These are phyloP conservation scores for Drechslera avenae DNA, from an alignment of 2,329 filamentous ascomycete genomes.

Conservation along the genomic window DNA sequence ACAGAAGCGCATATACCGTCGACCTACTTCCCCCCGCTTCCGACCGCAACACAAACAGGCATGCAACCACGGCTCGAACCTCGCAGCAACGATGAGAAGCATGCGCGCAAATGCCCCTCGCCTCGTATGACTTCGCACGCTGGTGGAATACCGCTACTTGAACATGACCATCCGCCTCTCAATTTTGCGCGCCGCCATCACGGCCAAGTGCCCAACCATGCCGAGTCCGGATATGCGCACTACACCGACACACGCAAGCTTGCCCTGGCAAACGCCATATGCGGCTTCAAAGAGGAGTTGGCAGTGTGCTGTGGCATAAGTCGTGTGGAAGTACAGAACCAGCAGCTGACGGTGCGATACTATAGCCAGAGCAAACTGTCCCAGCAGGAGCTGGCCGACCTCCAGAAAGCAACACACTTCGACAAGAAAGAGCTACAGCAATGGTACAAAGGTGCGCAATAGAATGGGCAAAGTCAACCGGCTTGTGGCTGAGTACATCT, in stretches of 20 bases:
- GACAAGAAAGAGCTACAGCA: constrained; percentile 99
- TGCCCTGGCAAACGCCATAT: constrained; percentile 35
- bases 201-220: constrained; percentile 25
- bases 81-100: constrained; percentile 5
- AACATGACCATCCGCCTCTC: constrained; percentile 30
- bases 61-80: constrained; percentile 14
- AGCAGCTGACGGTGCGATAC: constrained; percentile 42
- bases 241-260: constrained; percentile 32
- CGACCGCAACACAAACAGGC: constrained; percentile 14
- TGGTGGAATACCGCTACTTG: constrained; percentile 31
- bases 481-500: constrained; percentile 25
- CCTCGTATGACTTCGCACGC: constrained; percentile 22
- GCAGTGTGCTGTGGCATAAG: constrained; percentile 27
- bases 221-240: constrained; percentile 31
- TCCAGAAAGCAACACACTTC: constrained; percentile 97
- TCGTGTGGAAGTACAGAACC: constrained; percentile 29
- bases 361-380: constrained; percentile 96
- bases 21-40: neutral
- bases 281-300: constrained; percentile 31
- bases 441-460: constrained; percentile 92
- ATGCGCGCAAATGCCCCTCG: constrained; percentile 10
- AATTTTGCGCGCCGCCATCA: constrained; percentile 41
- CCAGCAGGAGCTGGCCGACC: constrained; percentile 90
- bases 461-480: neutral
- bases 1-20: neutral